A percentile compares a stretch with the other conserved stretches of the same genome.
Conservation (phyloP, 352 stramenopile genomes). For the Phytophthora palmivora region DNA sequence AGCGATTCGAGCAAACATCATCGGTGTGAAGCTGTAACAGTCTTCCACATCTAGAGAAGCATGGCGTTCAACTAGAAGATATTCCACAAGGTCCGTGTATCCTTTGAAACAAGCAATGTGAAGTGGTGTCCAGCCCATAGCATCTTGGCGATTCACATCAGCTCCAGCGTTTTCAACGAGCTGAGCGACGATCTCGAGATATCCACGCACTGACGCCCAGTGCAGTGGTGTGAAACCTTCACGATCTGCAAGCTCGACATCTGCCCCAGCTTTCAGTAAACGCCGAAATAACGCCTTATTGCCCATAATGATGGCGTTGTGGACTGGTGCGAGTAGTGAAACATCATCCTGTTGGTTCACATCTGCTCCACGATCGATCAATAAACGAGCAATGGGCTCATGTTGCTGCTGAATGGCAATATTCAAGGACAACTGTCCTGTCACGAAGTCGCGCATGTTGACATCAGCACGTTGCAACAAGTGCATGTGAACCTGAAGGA, state of each 20-base stretch:
- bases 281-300: constrained; percentile 78
- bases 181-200: constrained; percentile 78
- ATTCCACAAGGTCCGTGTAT: constrained; percentile 73
- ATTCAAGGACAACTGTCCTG: constrained; percentile 70
- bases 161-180: constrained; percentile 61
- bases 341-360: constrained; percentile 69
- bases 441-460: constrained; percentile 56
- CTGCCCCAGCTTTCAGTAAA: constrained; percentile 60
- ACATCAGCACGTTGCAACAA: constrained; percentile 58
- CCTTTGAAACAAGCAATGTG: constrained; percentile 82
- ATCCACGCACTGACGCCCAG: constrained; percentile 72
- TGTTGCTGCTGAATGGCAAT: constrained; percentile 84
- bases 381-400: constrained; percentile 69
- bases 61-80: constrained; percentile 60
- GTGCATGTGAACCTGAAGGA: constrained; percentile 71
- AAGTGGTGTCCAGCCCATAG: constrained; percentile 69
- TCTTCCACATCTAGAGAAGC: constrained; percentile 61
- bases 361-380: constrained; percentile 75
- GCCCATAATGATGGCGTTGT: constrained; percentile 83
- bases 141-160: constrained; percentile 68
- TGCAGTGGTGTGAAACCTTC: constrained; percentile 72
- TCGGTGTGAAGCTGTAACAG: constrained; percentile 69
- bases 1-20: constrained; percentile 75
- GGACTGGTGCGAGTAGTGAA: constrained; percentile 66
- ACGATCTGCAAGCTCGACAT: constrained; percentile 61